A percentile compares a stretch with the other conserved stretches of the same genome.
Evolutionary conservation across 768 basidiomycete genomes (phyloP).

Genomic region (Cyathus striatus): DNA sequence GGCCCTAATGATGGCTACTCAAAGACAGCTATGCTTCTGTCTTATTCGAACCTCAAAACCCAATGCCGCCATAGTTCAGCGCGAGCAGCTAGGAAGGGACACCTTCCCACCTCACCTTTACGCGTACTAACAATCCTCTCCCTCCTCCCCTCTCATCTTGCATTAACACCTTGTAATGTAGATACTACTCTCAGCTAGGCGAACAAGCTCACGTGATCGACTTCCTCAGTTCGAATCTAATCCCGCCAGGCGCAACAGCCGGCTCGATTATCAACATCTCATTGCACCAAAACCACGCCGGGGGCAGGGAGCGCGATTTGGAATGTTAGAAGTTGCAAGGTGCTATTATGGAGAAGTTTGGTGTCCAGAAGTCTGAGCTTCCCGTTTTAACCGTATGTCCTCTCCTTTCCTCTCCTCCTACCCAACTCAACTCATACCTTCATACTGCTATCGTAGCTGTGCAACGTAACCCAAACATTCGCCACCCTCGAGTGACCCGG

Average conservation of each 20-base stretch:
- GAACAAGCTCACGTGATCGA: constrained; percentile 97
- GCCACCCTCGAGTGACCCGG: constrained; percentile 95
- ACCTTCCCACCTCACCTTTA: no score
- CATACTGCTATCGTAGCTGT: constrained; percentile 45
- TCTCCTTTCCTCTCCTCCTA: neutral
- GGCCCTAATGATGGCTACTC: no score
- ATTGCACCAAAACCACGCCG: constrained; percentile 79
- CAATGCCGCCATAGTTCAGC: no score
- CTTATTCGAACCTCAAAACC: no score
- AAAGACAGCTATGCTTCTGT: no score
- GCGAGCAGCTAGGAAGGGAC: no score
- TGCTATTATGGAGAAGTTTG: constrained; percentile 73
- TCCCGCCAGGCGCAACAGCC: constrained; percentile 87
- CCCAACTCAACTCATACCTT: no score
- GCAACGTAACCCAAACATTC: constrained; percentile 95
- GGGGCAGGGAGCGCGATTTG: constrained; percentile 76
- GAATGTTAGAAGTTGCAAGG: constrained; percentile 86
- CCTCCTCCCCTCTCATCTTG: no score
- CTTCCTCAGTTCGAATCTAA: constrained; percentile 91
- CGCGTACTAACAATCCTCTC: no score
- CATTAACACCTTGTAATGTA: no score
- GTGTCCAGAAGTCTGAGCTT: constrained; percentile 56
- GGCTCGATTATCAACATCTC: constrained; percentile 98
- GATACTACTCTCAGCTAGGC: no score
- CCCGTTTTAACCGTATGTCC: constrained; percentile 68